Evolutionary conservation across 345 rosid genomes (phyloP).

Genomic region (Excoecaria cochinchinensis): DNA sequence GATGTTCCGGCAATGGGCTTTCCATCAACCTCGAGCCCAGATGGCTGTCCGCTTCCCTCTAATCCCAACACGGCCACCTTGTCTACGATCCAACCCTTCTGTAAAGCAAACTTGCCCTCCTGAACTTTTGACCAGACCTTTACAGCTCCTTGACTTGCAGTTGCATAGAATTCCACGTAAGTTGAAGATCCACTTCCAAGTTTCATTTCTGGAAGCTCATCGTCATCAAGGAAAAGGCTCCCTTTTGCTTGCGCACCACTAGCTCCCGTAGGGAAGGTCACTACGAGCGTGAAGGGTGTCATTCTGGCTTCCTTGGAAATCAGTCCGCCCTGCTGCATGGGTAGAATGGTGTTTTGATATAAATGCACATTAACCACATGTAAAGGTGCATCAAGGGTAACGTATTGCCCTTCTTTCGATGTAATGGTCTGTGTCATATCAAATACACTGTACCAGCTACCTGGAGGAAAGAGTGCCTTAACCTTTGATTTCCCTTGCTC

Average conservation of each 20-base stretch:
- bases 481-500: slow-evolving; percentile 68
- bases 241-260: slow-evolving; percentile 66
- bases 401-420: slow-evolving; percentile 50
- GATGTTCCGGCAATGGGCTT: slow-evolving; percentile 19
- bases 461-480: slow-evolving; percentile 81
- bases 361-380: slow-evolving; percentile 81
- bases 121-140: slow-evolving; percentile 82
- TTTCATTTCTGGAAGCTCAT: slow-evolving; percentile 89
- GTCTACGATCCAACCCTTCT: slow-evolving; percentile 70
- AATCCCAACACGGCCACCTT: slow-evolving; percentile 73
- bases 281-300: slow-evolving; percentile 76
- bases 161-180: slow-evolving; percentile 61
- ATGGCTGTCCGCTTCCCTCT: slow-evolving; percentile 41
- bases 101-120: slow-evolving; percentile 68
- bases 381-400: slow-evolving; percentile 72
- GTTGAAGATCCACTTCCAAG: slow-evolving; percentile 70
- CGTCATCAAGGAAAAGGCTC: slow-evolving; percentile 66
- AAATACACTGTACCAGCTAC: slow-evolving; percentile 85
- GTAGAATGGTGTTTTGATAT: slow-evolving; percentile 73
- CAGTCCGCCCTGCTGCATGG: slow-evolving; percentile 92
- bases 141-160: slow-evolving; percentile 52
- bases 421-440: slow-evolving; percentile 58
- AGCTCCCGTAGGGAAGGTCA: slow-evolving; percentile 73
- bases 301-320: slow-evolving; percentile 76
- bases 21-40: slow-evolving; percentile 56